Conservation (phyloP, 31 red algal genomes). For the Odonthalia washingtoniensis region DNA sequence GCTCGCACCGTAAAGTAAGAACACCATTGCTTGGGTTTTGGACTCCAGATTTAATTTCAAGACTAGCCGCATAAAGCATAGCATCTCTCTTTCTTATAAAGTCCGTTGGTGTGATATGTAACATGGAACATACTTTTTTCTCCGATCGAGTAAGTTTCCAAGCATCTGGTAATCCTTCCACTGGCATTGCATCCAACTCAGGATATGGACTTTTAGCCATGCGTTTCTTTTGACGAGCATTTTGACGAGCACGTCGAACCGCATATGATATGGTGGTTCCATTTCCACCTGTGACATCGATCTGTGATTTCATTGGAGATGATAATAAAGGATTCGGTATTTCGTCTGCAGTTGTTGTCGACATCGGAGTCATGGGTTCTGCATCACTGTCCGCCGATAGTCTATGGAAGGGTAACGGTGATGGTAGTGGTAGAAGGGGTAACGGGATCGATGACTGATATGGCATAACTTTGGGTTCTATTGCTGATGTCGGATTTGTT, state of each 20-base stretch:
- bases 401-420: too few relatives aligned
- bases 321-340: not conserved
- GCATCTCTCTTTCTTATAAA: conserved; percentile 38
- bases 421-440: too few relatives aligned
- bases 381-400: too few relatives aligned
- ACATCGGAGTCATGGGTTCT: too few relatives aligned
- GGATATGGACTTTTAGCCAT: conserved; percentile 31
- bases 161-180: conserved; percentile 6
- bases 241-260: not conserved
- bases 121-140: conserved; percentile 28
- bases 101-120: conserved; percentile 25
- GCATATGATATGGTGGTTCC: not conserved
- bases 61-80: too few relatives aligned
- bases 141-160: conserved; percentile 16
- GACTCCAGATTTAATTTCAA: too few relatives aligned
- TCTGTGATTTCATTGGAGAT: not conserved
- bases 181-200: conserved; percentile 16
- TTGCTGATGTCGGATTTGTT: too few relatives aligned
- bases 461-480: too few relatives aligned
- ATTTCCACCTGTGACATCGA: not conserved
- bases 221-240: conserved; percentile 2
- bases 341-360: not conserved
- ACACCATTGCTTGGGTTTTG: too few relatives aligned
- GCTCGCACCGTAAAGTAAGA: too few relatives aligned
- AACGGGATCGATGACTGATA: too few relatives aligned